Evolutionary conservation across 2,329 filamentous ascomycete genomes (phyloP).

Genomic region (Coniochaeta sp.): DNA sequence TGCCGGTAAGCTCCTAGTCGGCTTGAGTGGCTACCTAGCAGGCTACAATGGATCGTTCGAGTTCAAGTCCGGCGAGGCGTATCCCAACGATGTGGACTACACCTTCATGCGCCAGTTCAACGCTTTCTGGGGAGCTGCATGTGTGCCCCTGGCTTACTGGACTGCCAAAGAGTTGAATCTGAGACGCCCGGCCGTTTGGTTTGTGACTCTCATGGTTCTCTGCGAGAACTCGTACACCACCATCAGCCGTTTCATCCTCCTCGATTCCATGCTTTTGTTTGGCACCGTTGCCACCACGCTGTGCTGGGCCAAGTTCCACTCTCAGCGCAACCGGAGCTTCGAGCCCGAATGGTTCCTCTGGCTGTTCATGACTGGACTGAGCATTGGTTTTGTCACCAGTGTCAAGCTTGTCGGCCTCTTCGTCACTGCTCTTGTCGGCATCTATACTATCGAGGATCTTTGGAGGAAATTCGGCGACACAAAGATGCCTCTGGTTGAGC

Average conservation of each 20-base stretch:
- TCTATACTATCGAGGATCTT: constrained; percentile 93
- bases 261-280: constrained; percentile 97
- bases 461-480: constrained; percentile 97
- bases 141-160: constrained; percentile 89
- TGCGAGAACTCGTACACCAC: constrained; percentile 99
- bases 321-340: constrained; percentile 77
- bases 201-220: constrained; percentile 92
- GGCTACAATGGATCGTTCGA: constrained; percentile 99
- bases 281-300: constrained; percentile 97
- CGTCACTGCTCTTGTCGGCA: constrained; percentile 84
- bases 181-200: constrained; percentile 80
- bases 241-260: constrained; percentile 94
- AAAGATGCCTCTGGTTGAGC: constrained; percentile 71
- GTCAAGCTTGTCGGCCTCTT: constrained; percentile 98
- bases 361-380: constrained; percentile 88
- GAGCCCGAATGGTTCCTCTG: constrained; percentile 89
- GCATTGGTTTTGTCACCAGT: constrained; percentile 96
- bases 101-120: constrained; percentile 99
- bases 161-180: constrained; percentile 89
- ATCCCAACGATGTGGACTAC: constrained; percentile 90
- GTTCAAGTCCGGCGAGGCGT: constrained; percentile 97
- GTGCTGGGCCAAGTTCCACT: constrained; percentile 96
- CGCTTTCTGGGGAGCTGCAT: constrained; percentile 85
- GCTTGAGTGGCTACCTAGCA: constrained; percentile 88
- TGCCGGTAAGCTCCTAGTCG: constrained; percentile 96